Evolutionary conservation across 805 yeast genomes (phyloP).

Genomic region (Candida berthetii): DNA sequence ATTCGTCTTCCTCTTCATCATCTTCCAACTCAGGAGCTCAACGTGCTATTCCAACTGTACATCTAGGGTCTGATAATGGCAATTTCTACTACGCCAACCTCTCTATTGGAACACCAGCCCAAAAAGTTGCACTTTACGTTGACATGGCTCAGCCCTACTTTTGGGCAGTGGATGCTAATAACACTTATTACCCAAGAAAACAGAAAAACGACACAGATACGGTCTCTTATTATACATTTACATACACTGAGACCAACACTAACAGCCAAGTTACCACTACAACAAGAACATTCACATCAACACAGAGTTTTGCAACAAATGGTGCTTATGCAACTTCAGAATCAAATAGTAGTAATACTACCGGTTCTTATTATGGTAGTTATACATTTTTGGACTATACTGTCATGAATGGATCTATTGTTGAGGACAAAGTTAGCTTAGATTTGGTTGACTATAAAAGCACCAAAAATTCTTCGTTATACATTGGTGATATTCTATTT

Average conservation of each 20-base stretch:
- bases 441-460: neutral
- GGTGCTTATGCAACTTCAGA: neutral
- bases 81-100: constrained; percentile 24
- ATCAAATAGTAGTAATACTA: neutral
- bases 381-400: no score
- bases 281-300: neutral
- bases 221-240: neutral
- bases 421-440: no score
- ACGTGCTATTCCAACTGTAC: constrained; percentile 6
- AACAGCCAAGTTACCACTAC: no score
- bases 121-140: constrained; percentile 22
- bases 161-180: constrained; percentile 23
- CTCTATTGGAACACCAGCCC: constrained; percentile 25
- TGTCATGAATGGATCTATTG: no score
- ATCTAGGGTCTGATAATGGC: constrained; percentile 2
- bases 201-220: constrained; percentile 1
- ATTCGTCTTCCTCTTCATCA: neutral
- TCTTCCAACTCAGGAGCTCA: neutral
- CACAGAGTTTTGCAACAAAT: neutral
- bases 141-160: constrained; percentile 32
- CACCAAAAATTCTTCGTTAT: neutral
- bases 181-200: constrained; percentile 7
- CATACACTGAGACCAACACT: no score
- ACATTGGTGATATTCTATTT: constrained; percentile 25
- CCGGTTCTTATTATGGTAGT: no score